Evolutionary conservation across 23 red algal species (phyloP).

Genomic region (Pyropia haitanensis): DNA sequence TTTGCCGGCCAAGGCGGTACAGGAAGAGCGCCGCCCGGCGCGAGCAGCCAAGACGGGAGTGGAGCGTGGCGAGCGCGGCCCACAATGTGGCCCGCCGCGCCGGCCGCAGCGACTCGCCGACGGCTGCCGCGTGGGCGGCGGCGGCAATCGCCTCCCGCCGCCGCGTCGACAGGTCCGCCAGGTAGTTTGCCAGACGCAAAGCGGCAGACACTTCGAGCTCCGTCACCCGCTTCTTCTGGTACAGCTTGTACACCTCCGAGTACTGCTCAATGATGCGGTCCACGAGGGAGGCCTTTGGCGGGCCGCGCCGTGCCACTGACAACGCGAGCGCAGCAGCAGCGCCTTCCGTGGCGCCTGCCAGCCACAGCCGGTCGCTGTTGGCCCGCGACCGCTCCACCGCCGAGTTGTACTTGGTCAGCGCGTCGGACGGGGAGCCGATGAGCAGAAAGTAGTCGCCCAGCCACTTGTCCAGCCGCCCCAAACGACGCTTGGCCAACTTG

Average conservation of each 20-base stretch:
- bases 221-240: constrained; percentile 58
- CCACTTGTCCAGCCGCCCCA: constrained; percentile 50
- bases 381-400: constrained; percentile 52
- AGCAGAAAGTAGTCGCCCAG: constrained; percentile 54
- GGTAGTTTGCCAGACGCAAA: constrained; percentile 39
- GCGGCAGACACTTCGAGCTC: constrained; percentile 56
- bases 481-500: constrained; percentile 52
- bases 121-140: constrained; percentile 46
- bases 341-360: constrained; percentile 67
- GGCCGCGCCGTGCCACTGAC: background rate
- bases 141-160: constrained; percentile 55
- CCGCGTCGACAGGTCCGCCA: constrained; percentile 38
- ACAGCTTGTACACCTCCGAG: constrained; percentile 54
- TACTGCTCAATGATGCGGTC: constrained; percentile 48
- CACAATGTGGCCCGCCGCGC: constrained; percentile 38
- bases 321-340: constrained; percentile 29
- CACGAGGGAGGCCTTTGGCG: constrained; percentile 14
- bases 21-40: constrained; percentile 48
- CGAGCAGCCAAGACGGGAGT: constrained; percentile 39
- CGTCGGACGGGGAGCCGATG: constrained; percentile 37
- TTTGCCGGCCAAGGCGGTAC: constrained; percentile 40
- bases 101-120: constrained; percentile 37
- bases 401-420: constrained; percentile 48
- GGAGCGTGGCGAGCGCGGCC: constrained; percentile 50
- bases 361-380: constrained; percentile 50